Evolutionary conservation across 208 protist species (phyloP).

Genomic region (Wallacemonas sp.): DNA sequence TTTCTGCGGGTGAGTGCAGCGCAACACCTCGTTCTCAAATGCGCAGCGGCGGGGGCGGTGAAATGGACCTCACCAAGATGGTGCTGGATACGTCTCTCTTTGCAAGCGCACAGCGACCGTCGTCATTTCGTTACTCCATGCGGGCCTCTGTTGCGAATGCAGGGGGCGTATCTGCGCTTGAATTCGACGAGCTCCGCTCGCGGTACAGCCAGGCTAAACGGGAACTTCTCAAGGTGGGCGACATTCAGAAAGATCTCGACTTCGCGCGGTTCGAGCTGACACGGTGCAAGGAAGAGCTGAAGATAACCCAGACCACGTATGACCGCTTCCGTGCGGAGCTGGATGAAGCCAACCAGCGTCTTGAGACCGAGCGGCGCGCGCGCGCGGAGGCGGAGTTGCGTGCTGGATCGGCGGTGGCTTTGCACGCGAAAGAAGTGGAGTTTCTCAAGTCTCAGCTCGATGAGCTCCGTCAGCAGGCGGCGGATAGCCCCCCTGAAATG

Average conservation of each 20-base stretch:
- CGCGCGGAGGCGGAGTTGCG: slow-evolving; percentile 32
- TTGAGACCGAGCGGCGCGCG: slow-evolving; percentile 49
- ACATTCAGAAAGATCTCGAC: slow-evolving; percentile 80
- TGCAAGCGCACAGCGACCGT: slow-evolving; percentile 29
- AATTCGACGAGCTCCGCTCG: slow-evolving; percentile 81
- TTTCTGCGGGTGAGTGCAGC: neutral
- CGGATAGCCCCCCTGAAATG: slow-evolving; percentile 51
- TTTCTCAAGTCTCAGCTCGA: slow-evolving; percentile 73
- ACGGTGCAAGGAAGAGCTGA: slow-evolving; percentile 65
- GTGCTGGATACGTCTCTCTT: slow-evolving; percentile 47
- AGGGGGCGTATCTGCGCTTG: slow-evolving; percentile 65
- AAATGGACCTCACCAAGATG: slow-evolving; percentile 69
- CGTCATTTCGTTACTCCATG: slow-evolving; percentile 37
- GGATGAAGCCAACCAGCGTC: slow-evolving; percentile 51
- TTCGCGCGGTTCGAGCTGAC: slow-evolving; percentile 72
- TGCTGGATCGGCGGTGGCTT: slow-evolving; percentile 30
- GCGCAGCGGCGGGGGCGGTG: slow-evolving; percentile 22
- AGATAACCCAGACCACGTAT: slow-evolving; percentile 47
- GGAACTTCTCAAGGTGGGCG: slow-evolving; percentile 72
- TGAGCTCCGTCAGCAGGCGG: slow-evolving; percentile 56
- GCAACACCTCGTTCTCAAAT: neutral
- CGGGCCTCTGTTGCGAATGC: slow-evolving; percentile 63
- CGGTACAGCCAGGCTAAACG: slow-evolving; percentile 71
- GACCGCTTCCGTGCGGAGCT: slow-evolving; percentile 45
- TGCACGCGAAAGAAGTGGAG: slow-evolving; percentile 49